Conservation (phyloP, 208 protist genomes). For the Lotmaria passim region DNA sequence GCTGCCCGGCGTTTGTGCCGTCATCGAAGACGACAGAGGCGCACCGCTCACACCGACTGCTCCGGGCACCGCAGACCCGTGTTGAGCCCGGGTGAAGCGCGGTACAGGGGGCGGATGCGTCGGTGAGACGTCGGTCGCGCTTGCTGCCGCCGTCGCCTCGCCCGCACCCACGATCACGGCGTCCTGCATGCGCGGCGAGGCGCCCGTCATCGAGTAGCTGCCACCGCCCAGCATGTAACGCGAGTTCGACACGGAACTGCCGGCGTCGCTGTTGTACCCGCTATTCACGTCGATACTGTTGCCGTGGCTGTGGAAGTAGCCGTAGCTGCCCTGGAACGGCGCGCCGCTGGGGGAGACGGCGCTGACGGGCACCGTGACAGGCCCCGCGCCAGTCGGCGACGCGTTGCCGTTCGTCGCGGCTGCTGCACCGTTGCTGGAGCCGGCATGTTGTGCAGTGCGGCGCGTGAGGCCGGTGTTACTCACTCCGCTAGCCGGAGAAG, state of each 20-base stretch:
- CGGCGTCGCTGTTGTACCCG: slow-evolving; percentile 52
- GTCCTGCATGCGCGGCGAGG: not conserved
- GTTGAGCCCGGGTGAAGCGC: not conserved
- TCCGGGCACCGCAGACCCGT: not conserved
- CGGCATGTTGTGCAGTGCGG: slow-evolving; percentile 27
- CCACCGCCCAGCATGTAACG: slow-evolving; percentile 11
- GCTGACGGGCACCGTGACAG: slow-evolving; percentile 11
- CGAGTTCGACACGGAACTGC: slow-evolving; percentile 32
- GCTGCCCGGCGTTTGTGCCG: not conserved
- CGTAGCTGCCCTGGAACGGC: slow-evolving; percentile 34
- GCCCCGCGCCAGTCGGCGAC: slow-evolving; percentile 5
- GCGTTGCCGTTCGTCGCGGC: slow-evolving; percentile 1
- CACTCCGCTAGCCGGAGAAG: slow-evolving; percentile 2
- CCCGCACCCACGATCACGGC: not conserved
- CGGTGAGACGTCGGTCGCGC: not conserved
- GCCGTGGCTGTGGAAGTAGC: slow-evolving; percentile 52
- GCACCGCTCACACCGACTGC: too few species aligned
- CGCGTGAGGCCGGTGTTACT: slow-evolving; percentile 36
- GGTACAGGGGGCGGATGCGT: slow-evolving; percentile 2
- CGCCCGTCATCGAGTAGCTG: not conserved
- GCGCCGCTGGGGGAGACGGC: not conserved
- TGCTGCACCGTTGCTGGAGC: not conserved
- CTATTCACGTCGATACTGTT: slow-evolving; percentile 49
- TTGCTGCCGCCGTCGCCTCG: slow-evolving; percentile 1
- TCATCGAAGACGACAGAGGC: not conserved